These are phyloP conservation scores for Venturia oleaginea DNA, from an alignment of 2,329 filamentous ascomycete species.

Conservation along the genomic window DNA sequence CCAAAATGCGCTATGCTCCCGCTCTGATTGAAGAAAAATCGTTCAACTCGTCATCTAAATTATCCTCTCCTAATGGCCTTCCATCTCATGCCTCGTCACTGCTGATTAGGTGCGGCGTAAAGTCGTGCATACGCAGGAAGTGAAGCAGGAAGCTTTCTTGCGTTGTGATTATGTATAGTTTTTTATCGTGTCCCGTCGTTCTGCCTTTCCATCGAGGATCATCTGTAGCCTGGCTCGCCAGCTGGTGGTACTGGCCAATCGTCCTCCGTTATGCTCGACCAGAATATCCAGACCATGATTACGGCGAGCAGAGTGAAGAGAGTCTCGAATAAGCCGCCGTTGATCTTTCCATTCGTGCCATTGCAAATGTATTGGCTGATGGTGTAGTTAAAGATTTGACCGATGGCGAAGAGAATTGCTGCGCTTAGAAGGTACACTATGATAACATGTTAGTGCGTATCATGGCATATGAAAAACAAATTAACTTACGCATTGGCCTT, in stretches of 20 bases:
- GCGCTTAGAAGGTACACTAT: slow-evolving; percentile 66
- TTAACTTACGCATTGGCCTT: slow-evolving; percentile 68
- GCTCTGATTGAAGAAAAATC: background rate
- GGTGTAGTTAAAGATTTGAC: slow-evolving; percentile 93
- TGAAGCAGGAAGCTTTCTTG: background rate
- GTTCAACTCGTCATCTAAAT: slow-evolving; percentile 3
- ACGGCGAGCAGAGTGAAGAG: slow-evolving; percentile 80
- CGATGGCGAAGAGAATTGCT: slow-evolving; percentile 74
- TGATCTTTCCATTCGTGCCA: slow-evolving; percentile 74
- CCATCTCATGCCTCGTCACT: background rate
- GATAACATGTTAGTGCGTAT: background rate
- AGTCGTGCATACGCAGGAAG: background rate
- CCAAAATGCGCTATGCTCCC: background rate
- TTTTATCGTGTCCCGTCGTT: background rate
- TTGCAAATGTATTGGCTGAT: slow-evolving; percentile 85
- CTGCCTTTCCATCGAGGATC: background rate
- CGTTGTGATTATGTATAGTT: background rate
- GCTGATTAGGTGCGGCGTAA: background rate
- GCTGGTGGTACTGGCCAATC: slow-evolving; percentile 66
- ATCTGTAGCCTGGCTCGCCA: slow-evolving; percentile 13
- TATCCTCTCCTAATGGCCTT: background rate
- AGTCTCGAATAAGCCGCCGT: slow-evolving; percentile 86
- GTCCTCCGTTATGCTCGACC: slow-evolving; percentile 98
- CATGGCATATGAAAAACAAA: slow-evolving; percentile 17
- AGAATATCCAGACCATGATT: slow-evolving; percentile 85